Evolutionary conservation across 2,329 filamentous ascomycete species (phyloP).

Genomic region (Diaporthe sp.): DNA sequence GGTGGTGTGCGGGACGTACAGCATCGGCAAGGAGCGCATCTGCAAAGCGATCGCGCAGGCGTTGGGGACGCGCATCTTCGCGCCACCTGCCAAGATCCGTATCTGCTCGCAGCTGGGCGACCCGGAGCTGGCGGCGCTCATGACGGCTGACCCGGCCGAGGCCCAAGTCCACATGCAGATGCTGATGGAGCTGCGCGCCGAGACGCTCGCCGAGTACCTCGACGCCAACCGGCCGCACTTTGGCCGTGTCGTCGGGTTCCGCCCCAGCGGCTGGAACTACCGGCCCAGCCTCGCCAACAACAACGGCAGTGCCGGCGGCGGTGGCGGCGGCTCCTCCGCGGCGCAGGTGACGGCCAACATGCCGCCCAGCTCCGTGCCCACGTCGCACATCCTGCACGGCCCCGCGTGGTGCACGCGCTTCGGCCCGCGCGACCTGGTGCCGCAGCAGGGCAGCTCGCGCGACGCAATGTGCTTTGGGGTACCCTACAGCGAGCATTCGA

Average conservation of each 20-base stretch:
- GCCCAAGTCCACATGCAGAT: constrained; percentile 99
- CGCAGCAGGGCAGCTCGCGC: constrained; percentile 84
- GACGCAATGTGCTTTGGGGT: constrained; percentile 92
- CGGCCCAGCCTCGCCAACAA: constrained; percentile 73
- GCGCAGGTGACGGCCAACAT: constrained; percentile 66
- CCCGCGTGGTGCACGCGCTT: constrained; percentile 83
- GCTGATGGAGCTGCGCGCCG: constrained; percentile 90
- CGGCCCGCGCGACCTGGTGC: constrained; percentile 75
- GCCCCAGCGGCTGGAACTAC: constrained; percentile 95
- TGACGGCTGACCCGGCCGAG: constrained; percentile 83
- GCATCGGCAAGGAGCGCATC: constrained; percentile 96
- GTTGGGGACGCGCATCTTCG: constrained; percentile 88
- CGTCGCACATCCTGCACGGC: constrained; percentile 62
- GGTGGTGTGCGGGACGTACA: constrained; percentile 95
- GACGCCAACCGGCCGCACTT: constrained; percentile 84
- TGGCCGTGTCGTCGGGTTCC: constrained; percentile 86
- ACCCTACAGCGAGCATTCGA: constrained; percentile 95
- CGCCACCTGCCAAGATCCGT: constrained; percentile 82
- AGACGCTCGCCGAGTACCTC: constrained; percentile 91
- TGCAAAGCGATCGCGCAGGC: constrained; percentile 92
- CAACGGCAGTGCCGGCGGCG: constrained; percentile 35
- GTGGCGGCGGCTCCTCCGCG: constrained; percentile 37
- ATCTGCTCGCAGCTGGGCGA: constrained; percentile 90
- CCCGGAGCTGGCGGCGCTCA: constrained; percentile 77
- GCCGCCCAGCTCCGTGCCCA: constrained; percentile 60